Base-by-base conservation (phyloP, 1,284 basidiomycete species). In the Rhodotorula sp. region DNA sequence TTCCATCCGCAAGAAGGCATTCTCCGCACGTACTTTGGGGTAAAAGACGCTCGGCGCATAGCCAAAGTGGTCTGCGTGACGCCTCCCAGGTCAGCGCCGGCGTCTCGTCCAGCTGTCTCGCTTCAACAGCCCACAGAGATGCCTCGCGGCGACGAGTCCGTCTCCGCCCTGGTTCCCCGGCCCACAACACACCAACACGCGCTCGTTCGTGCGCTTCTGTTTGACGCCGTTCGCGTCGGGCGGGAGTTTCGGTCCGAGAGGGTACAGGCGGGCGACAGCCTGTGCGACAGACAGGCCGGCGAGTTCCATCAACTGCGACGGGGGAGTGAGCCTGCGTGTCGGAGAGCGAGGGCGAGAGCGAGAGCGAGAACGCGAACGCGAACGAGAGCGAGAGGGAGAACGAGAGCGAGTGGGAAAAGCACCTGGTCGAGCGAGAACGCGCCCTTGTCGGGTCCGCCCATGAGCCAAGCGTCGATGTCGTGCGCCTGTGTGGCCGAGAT, bases 101-200 rank as follows among this genome's bases (percentile, higher is more conserved):
- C 11, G 18, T 34, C 28, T 11, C 26, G n/a, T 15, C 18, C 30
- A 6, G 1, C 18, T 31, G 20, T 1, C 3, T 16, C 22, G 5
- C 16, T 4, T 13, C 28, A 18, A 20, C n/a, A 8, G 79, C 85
- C 72, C 72, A 91, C 91, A 87, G 8, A 99, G 85, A 81, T 99
- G 96, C 37, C 95, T 84, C 46, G 96, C 95, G 22, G 96, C 96
- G 4, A 98, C 95, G 0, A 99, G 83, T 4, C 96, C 96, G 80
- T 99, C 96, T 8, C 95, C 96, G 18, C 96, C 84, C 77, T 96
- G 94, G 77, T 96, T 96, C 37, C 96, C 96, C 0, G 96, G 94
- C 13, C 96, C 96, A 78, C 94, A 96, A 75, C 91, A 94, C 2
- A 99, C 91, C 37, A 99, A 84, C 7, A 98, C 91, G 11, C 73